Conservation (phyloP, 805 yeast species). For the Candida mattraensis region DNA sequence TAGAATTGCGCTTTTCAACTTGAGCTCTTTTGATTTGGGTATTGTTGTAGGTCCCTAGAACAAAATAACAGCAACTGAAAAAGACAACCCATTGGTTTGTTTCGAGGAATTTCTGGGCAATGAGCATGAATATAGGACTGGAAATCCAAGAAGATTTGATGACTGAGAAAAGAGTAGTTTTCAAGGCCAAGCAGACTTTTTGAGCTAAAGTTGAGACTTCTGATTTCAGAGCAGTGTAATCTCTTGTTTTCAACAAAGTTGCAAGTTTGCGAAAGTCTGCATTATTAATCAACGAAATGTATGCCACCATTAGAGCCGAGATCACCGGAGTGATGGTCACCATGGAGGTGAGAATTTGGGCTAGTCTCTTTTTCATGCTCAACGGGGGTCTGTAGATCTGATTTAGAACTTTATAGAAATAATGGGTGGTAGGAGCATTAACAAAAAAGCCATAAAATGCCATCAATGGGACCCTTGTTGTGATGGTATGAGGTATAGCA, state of each 20-base stretch:
- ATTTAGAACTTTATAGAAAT: conserved; percentile 48
- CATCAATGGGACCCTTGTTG: conserved; percentile 50
- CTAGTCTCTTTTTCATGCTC: conserved; percentile 38
- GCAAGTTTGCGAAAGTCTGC: conserved; percentile 10
- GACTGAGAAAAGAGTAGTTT: conserved; percentile 44
- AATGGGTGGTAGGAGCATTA: conserved; percentile 60
- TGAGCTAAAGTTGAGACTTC: conserved; percentile 13
- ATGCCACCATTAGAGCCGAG: conserved; percentile 47
- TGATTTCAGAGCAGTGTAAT: conserved; percentile 14
- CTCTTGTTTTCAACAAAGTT: conserved; percentile 5
- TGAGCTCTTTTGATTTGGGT: conserved; percentile 44
- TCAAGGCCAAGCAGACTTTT: conserved; percentile 36
- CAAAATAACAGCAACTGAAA: conserved; percentile 55
- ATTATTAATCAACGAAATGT: conserved; percentile 51
- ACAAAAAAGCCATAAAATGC: conserved; percentile 54
- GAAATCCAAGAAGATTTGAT: conserved; percentile 55
- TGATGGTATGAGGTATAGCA: conserved; percentile 40
- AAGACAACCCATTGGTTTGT: conserved; percentile 68
- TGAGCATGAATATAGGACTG: conserved; percentile 47
- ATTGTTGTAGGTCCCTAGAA: conserved; percentile 63
- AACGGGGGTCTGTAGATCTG: conserved; percentile 44
- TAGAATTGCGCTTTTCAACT: conserved; percentile 12
- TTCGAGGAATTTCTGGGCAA: conserved; percentile 57
- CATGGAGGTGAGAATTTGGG: conserved; percentile 53
- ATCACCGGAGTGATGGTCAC: conserved; percentile 56